Percentiles rank a stretch among this genome's conserved stretches.
These are phyloP conservation scores for Pseudocercospora cruenta DNA, from an alignment of 2,329 filamentous ascomycete species.

Conservation along the genomic window DNA sequence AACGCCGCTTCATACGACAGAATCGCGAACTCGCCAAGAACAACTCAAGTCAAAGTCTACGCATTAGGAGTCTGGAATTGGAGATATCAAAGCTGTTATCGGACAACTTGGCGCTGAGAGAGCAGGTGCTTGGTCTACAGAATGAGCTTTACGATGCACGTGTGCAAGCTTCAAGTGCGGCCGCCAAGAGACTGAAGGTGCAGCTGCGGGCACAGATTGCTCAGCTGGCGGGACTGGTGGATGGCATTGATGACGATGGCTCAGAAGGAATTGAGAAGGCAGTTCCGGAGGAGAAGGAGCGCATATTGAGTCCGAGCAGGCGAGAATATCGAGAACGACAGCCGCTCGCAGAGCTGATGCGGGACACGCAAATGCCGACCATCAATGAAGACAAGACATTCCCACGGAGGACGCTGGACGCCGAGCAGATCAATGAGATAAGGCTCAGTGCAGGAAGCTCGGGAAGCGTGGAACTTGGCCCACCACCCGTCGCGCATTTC, in stretches of 20 bases:
- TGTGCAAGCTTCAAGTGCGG: constrained; percentile 61
- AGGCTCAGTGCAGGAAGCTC: constrained; percentile 57
- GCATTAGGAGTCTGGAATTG: constrained; percentile 75
- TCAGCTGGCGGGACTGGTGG: constrained; percentile 70
- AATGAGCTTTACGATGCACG: constrained; percentile 65
- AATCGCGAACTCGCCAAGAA: constrained; percentile 79
- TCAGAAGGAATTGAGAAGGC: constrained; percentile 21
- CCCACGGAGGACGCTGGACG: constrained; percentile 66
- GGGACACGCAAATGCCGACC: constrained; percentile 57
- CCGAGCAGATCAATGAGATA: constrained; percentile 60
- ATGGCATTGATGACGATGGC: constrained; percentile 58
- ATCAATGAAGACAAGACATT: constrained; percentile 72
- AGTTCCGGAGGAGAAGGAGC: constrained; percentile 14
- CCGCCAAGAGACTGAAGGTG: constrained; percentile 69
- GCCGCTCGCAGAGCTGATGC: constrained; percentile 38
- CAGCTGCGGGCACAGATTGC: constrained; percentile 72
- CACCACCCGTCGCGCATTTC: constrained; percentile 58
- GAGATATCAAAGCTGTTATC: constrained; percentile 74
- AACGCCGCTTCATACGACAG: constrained; percentile 77
- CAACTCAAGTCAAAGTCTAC: constrained; percentile 76
- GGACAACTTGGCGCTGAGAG: constrained; percentile 76
- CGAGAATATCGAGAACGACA: constrained; percentile 38
- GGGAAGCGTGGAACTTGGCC: constrained; percentile 68
- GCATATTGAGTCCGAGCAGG: constrained; percentile 29
- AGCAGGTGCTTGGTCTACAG: constrained; percentile 71